These are phyloP conservation scores for Hemerocallis citrina DNA, from an alignment of 106 monocot genomes.

Conservation along the genomic window DNA sequence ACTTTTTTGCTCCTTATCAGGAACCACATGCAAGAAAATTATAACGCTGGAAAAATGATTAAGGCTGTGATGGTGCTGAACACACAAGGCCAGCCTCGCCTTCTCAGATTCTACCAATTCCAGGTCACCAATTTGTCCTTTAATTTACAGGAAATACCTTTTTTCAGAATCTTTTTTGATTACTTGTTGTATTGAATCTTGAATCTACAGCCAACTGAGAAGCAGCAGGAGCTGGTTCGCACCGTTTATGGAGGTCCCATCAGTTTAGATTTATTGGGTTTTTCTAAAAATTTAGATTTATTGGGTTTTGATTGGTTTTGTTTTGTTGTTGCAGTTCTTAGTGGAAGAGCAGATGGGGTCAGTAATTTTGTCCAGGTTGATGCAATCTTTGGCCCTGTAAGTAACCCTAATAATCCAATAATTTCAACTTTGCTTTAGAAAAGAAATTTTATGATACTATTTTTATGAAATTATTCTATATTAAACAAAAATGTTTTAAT, in stretches of 20 bases:
- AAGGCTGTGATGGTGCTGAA: conserved; percentile 75
- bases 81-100: conserved; percentile 82
- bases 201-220: conserved; percentile 59
- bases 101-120: conserved; percentile 81
- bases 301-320: conserved; percentile 1
- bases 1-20: no score
- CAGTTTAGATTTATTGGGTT: not conserved
- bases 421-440: not conserved
- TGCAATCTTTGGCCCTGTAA: conserved; percentile 76
- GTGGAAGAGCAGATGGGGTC: conserved; percentile 64
- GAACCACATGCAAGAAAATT: no score
- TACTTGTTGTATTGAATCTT: not conserved
- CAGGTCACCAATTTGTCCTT: no score
- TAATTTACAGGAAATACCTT: no score
- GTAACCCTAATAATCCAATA: not conserved
- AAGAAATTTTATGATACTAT: no score
- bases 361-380: conserved; percentile 69
- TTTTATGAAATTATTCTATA: no score
- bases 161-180: not conserved
- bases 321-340: conserved; percentile 43
- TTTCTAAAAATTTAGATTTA: not conserved
- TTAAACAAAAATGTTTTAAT: no score
- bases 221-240: conserved; percentile 69
- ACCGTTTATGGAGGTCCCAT: conserved; percentile 49
- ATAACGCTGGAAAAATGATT: no score